These are phyloP conservation scores for Starmerella apis DNA, from an alignment of 805 yeast species.

Conservation along the genomic window DNA sequence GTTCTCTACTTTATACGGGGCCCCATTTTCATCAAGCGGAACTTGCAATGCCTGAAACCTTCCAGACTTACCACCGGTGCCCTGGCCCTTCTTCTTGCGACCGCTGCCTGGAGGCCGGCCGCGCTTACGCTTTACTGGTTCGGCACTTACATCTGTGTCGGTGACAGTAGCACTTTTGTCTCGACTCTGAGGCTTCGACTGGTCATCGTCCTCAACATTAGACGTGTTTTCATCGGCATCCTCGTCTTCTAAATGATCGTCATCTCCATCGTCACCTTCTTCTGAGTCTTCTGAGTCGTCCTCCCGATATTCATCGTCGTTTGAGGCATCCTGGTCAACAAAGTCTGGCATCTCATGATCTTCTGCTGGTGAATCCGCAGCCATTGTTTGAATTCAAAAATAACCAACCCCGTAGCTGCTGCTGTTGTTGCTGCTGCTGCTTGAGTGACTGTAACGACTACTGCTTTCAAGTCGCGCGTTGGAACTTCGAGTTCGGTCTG, in stretches of 20 bases:
- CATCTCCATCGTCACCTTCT: conserved; percentile 10
- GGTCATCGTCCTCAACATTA: conserved; percentile 16
- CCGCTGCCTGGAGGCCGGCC: conserved; percentile 27
- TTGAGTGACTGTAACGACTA: too few species aligned
- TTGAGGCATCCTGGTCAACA: conserved; percentile 1
- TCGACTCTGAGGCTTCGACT: conserved; percentile 11
- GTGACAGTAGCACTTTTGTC: not conserved
- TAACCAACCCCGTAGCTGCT: not conserved
- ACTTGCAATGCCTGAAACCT: conserved; percentile 24
- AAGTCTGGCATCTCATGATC: conserved; percentile 16
- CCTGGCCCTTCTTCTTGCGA: conserved; percentile 15
- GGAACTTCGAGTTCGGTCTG: too few species aligned
- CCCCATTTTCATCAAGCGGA: conserved; percentile 58
- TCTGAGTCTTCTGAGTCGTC: conserved; percentile 9
- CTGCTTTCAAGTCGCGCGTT: too few species aligned
- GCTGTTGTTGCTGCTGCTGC: not conserved
- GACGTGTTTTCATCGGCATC: conserved; percentile 12
- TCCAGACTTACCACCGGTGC: conserved; percentile 10
- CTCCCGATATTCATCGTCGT: conserved; percentile 11
- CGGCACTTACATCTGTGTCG: conserved; percentile 11
- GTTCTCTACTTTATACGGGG: conserved; percentile 49
- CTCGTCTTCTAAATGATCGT: conserved; percentile 11
- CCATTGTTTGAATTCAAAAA: not conserved
- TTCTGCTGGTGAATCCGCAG: conserved; percentile 5
- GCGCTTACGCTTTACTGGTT: conserved; percentile 23